Conservation (phyloP, 352 stramenopile species). For the Phytophthora citrophthora region DNA sequence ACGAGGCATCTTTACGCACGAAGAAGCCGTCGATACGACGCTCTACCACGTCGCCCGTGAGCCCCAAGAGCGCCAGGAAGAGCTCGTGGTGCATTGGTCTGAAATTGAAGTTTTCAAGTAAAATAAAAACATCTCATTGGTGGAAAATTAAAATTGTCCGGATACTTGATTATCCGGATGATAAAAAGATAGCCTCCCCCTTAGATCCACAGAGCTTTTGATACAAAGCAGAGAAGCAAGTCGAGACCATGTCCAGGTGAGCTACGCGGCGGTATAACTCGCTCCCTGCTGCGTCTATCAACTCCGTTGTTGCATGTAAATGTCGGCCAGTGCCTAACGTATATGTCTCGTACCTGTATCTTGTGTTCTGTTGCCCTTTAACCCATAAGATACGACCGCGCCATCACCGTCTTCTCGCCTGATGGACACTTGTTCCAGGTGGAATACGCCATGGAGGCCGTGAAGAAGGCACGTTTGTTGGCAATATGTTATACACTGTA, state of each 20-base stretch:
- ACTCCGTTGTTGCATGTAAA: not conserved
- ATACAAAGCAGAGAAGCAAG: constrained; percentile 15
- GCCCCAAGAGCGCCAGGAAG: constrained; percentile 75
- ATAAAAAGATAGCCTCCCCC: constrained; percentile 27
- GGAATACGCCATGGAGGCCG: constrained; percentile 99
- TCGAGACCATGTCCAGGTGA: constrained; percentile 49
- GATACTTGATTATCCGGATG: constrained; percentile 7
- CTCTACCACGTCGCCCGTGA: constrained; percentile 69
- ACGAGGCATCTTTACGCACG: constrained; percentile 45
- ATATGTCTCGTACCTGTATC: not conserved
- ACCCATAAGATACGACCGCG: constrained; percentile 95
- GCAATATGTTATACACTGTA: constrained; percentile 6
- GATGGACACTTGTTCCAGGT: constrained; percentile 99
- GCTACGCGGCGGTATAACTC: not conserved
- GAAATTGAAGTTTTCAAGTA: constrained; percentile 13
- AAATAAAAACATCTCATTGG: constrained; percentile 3
- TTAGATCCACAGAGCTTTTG: constrained; percentile 35
- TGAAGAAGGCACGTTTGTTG: constrained; percentile 88
- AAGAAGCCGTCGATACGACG: constrained; percentile 63
- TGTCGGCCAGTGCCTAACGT: not conserved
- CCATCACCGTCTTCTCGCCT: constrained; percentile 99
- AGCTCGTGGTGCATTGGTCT: constrained; percentile 78
- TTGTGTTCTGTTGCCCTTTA: not conserved
- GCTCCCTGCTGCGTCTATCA: not conserved
- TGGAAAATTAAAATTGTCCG: constrained; percentile 9